Evolutionary conservation across 2,329 filamentous ascomycete species (phyloP), one percentile per base, ranked within the genome.

Genomic region (Fusarium illudens): DNA sequence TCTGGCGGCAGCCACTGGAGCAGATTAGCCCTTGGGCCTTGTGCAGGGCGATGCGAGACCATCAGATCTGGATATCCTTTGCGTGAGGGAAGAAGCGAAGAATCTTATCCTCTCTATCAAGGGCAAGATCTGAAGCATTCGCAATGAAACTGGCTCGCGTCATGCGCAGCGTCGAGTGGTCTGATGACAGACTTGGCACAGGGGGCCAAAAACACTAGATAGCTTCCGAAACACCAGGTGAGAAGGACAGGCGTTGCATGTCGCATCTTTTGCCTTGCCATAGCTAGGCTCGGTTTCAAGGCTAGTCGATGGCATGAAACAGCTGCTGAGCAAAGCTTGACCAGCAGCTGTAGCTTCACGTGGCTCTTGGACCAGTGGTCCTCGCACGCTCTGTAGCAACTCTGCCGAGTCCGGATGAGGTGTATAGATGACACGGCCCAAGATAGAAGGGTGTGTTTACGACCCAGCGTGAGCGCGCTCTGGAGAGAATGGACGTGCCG

Each of bases 41-140:
- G 22, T 82, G 78, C 50, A 76, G 75, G 11, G 77, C 79, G n/a
- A 84, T 84, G 81, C 77, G 81, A 32, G 75, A 82, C 25, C 76
- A 80, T 34, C 79, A 82, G 59, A 82, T 84, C 30, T 83, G 80
- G 81, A 83, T 83, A 37, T 84, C 82, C 3, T 84, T 84, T 74
- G 82, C 82, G 19, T 84, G 70, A 75, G 36, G 52, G 17, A 42
- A 66, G 49, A 56, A 25, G 46, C 52, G 39, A 17, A 13, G 53
- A 48, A 66, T 66, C 4, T n/a, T 12, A 62, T 56, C 56, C 33
- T 58, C 55, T 46, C 68, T 58, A 29, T n/a, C 27, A 51, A n/a
- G 42, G n/a, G 2, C n/a, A 39, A 46, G 34, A 52, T 62, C 55
- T 62, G 4, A 62, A 25, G 58, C 25, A 58, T 55, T 10, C 13